Evolutionary conservation across 1,284 basidiomycete genomes (phyloP).

Genomic region (Cutaneotrichosporon sp.): DNA sequence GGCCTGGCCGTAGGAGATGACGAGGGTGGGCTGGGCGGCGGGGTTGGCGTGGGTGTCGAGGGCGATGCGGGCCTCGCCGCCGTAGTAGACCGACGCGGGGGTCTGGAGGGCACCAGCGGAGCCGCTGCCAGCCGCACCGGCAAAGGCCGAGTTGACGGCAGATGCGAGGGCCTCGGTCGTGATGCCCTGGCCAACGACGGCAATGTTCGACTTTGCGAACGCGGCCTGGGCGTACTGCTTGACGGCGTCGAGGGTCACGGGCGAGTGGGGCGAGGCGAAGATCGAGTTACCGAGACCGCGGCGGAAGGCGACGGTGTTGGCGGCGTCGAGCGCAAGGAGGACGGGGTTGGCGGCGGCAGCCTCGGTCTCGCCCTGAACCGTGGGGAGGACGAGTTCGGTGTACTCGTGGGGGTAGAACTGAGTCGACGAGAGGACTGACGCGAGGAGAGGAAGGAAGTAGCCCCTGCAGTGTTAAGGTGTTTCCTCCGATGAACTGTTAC

Average conservation of each 20-base stretch:
- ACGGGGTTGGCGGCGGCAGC: conserved; percentile 61
- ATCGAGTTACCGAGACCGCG: conserved; percentile 81
- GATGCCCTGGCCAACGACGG: conserved; percentile 80
- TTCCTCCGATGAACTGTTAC: background rate
- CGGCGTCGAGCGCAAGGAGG: conserved; percentile 61
- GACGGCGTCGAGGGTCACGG: conserved; percentile 62
- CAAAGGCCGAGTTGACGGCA: conserved; percentile 67
- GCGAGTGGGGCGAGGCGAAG: conserved; percentile 66
- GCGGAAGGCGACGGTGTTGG: conserved; percentile 85
- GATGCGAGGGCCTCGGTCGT: conserved; percentile 62
- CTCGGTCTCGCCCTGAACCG: conserved; percentile 64
- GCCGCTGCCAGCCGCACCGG: conserved; percentile 31
- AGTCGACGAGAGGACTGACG: conserved; percentile 73
- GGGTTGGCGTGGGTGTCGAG: conserved; percentile 56
- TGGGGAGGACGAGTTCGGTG: conserved; percentile 74
- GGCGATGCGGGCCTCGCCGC: conserved; percentile 71
- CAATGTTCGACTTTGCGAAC: conserved; percentile 72
- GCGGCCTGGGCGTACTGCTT: conserved; percentile 65
- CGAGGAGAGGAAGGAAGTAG: conserved; percentile 80
- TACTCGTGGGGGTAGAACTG: conserved; percentile 83
- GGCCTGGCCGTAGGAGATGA: conserved; percentile 72
- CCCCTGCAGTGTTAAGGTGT: conserved; percentile 52
- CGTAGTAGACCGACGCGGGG: conserved; percentile 61
- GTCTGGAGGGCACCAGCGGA: conserved; percentile 39
- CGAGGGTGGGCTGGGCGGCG: conserved; percentile 60